Base-by-base conservation (phyloP, 306 rosid genomes). In the Cucurbita moschata region DNA sequence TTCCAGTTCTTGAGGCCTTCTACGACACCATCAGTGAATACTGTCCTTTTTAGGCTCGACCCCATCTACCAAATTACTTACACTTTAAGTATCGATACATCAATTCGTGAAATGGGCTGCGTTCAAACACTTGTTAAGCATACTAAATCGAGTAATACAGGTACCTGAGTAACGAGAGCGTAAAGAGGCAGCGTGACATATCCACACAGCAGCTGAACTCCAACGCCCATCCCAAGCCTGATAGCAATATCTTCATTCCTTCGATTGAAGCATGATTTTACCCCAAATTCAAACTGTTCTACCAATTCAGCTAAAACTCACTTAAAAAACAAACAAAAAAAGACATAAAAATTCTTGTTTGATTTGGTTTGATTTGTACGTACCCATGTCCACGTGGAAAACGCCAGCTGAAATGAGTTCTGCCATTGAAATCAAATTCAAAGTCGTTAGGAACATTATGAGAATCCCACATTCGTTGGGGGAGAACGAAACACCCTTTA, bases 311-410 rank as follows among this genome's bases (percentile, higher is more conserved):
- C 70, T 21, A 21, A 4, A 57, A 21, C 4, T 50, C 52, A 21
- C n/a, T 11, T 5, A 49, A 23, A 3, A 44, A 44, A 44, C 52
- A 13, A n/a, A 40, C 7, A 8, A 64, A 64, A 4, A 23, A 19
- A 47, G 3, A 43, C 1, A 5, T 69, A 30, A 39, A 49, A 14
- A 3, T 4, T 15, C n/a, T 9, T 5, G 1, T 40, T 40, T 64
- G 13, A 30, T 39, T 43, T 62, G 50, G 56, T 10, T 76, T 55
- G 18, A 10, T 38, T 18, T 30, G 58, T 66, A 82, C 90, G 72
- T 79, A 89, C 96, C 96, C 92, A 89, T 52, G 88, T 80, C 92
- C 90, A 89, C 5, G 81, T 75, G 79, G 87, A 89, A 86, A 89
- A 89, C 65, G 96, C 90, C 68, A 89, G 79, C 58, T 87, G 92